Percentiles rank a stretch among this genome's conserved stretches.
Conservation (phyloP, 1,284 basidiomycete genomes). For the Ceratobasidium sp. region DNA sequence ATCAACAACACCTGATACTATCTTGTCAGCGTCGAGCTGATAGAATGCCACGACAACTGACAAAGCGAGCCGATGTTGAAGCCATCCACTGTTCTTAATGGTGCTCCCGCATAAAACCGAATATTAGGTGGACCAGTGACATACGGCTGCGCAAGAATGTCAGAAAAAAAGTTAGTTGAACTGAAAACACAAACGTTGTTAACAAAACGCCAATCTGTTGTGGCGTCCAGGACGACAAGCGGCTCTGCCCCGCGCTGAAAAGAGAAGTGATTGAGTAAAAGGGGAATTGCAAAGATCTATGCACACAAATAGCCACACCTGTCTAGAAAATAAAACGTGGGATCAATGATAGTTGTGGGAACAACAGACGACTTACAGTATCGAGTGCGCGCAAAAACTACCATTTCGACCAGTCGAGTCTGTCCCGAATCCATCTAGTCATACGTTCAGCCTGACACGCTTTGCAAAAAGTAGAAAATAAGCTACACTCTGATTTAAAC, state of each 20-base stretch:
- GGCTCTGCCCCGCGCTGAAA: constrained; percentile 78
- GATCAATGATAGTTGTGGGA: background rate
- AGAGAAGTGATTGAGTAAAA: constrained; percentile 39
- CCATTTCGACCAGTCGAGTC: constrained; percentile 67
- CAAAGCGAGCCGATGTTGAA: constrained; percentile 85
- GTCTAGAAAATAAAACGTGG: constrained; percentile 8
- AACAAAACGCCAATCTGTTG: constrained; percentile 87
- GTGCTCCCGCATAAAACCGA: constrained; percentile 92
- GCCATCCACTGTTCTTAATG: constrained; percentile 87
- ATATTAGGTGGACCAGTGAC: constrained; percentile 74
- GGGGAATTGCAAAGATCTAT: too few relatives aligned
- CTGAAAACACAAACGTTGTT: constrained; percentile 67
- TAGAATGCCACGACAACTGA: background rate
- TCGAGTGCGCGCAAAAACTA: constrained; percentile 85
- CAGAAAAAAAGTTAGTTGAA: background rate
- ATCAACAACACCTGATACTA: constrained; percentile 71
- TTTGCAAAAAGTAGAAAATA: constrained; percentile 37
- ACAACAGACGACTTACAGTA: constrained; percentile 68
- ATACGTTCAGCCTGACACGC: constrained; percentile 4
- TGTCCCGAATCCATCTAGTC: constrained; percentile 69
- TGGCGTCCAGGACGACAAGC: constrained; percentile 83
- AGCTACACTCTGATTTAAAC: constrained; percentile 84
- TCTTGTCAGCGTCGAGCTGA: background rate
- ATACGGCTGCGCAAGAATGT: constrained; percentile 66
- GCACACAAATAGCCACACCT: constrained; percentile 4